A percentile compares a stretch with the other conserved stretches of the same genome.
These are phyloP conservation scores for Dactylis glomerata DNA, from an alignment of 176 grass and related monocot species.

Conservation along the genomic window DNA sequence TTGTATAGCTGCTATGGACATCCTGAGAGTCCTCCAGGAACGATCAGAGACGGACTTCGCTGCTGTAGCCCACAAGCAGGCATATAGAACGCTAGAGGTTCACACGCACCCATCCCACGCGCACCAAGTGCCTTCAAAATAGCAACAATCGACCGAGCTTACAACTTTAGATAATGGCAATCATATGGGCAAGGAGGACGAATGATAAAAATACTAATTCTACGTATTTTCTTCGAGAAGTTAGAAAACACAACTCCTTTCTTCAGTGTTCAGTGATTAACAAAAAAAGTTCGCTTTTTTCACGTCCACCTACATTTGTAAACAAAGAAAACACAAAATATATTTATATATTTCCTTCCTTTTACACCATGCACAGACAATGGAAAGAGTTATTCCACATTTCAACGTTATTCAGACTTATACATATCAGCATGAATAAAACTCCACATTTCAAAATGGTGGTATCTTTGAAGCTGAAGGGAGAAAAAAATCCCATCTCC, in stretches of 20 bases:
- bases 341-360: neutral
- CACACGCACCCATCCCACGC: too few species aligned
- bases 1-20: too few species aligned
- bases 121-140: too few species aligned
- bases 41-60: neutral
- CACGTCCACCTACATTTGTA: neutral
- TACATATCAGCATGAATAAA: conserved; percentile 3
- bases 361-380: neutral
- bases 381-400: neutral
- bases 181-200: neutral
- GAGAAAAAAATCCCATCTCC: neutral
- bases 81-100: too few species aligned
- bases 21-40: neutral
- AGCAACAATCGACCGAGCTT: too few species aligned
- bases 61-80: too few species aligned
- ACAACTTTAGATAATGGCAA: too few species aligned
- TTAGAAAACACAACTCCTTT: neutral
- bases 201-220: neutral
- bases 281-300: neutral
- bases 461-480: neutral
- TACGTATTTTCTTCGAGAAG: neutral
- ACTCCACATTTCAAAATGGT: neutral
- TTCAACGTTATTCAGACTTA: neutral
- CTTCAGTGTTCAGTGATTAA: neutral
- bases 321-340: neutral